These are phyloP conservation scores for Lachancea nothofagi DNA, from an alignment of 805 yeast species.

Conservation along the genomic window DNA sequence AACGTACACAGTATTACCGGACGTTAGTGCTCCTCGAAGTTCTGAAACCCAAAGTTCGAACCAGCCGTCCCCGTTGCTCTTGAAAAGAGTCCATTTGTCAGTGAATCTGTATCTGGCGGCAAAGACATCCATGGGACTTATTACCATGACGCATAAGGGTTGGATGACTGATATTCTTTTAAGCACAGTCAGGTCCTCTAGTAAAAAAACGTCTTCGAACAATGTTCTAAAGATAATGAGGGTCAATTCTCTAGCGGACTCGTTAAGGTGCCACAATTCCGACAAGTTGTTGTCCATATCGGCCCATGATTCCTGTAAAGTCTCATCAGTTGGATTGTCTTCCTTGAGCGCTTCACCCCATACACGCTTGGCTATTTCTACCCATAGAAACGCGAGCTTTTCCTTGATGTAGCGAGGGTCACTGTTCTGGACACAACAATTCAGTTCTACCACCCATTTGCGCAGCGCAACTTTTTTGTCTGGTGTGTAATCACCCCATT, in stretches of 20 bases:
- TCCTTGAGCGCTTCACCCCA: conserved; percentile 75
- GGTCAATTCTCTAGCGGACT: conserved; percentile 66
- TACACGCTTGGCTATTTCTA: conserved; percentile 76
- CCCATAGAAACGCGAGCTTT: conserved; percentile 88
- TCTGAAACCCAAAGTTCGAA: conserved; percentile 63
- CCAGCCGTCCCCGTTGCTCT: conserved; percentile 82
- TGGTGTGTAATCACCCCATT: conserved; percentile 50
- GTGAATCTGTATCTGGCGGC: conserved; percentile 55
- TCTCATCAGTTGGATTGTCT: conserved; percentile 33
- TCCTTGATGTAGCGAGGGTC: conserved; percentile 91
- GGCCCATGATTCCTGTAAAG: conserved; percentile 66
- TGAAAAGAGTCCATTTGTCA: conserved; percentile 45
- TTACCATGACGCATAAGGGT: conserved; percentile 77
- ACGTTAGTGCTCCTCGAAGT: conserved; percentile 41
- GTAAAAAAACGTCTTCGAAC: conserved; percentile 86
- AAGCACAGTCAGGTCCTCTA: conserved; percentile 88
- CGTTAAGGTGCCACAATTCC: conserved; percentile 63
- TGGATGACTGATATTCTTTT: conserved; percentile 70
- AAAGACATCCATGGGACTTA: conserved; percentile 64
- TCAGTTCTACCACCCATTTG: conserved; percentile 78
- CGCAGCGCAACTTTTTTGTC: conserved; percentile 64
- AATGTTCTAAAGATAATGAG: conserved; percentile 75
- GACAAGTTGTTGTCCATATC: conserved; percentile 78
- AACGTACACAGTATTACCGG: conserved; percentile 44
- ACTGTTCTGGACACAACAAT: conserved; percentile 46